phyloP scores from a whole-genome alignment of 768 basidiomycete species.

The Piloderma croceum region DNA sequence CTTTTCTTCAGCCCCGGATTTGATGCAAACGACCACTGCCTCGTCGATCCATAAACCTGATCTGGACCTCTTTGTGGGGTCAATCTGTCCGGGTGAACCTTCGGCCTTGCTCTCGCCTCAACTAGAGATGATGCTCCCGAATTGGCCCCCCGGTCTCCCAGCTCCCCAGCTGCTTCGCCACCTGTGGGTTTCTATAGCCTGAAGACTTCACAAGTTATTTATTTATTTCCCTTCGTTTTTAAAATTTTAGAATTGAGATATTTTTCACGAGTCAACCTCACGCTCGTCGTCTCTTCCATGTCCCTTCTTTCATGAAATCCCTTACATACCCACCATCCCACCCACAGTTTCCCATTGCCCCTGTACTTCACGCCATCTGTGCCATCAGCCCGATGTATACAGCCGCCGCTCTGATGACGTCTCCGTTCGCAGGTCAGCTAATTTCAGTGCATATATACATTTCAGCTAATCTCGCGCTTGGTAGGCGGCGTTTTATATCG shows the following conservation, averaged over 20 bases:
- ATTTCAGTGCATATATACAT: constrained; percentile 1
- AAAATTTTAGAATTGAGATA: constrained; percentile 51
- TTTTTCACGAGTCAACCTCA: constrained; percentile 80
- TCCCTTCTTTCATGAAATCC: constrained; percentile 55
- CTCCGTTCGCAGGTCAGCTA: constrained; percentile 47
- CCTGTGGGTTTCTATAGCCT: constrained; percentile 51
- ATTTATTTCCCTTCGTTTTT: constrained; percentile 2
- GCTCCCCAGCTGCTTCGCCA: constrained; percentile 56
- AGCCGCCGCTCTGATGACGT: constrained; percentile 52
- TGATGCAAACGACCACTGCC: too few relatives aligned
- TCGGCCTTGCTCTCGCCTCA: too few relatives aligned
- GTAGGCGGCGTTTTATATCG: constrained; percentile 47
- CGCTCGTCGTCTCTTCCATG: constrained; percentile 65
- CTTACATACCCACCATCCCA: constrained; percentile 63
- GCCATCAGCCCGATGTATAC: constrained; percentile 75
- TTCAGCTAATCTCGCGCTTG: neutral
- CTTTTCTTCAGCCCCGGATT: too few relatives aligned
- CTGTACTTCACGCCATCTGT: constrained; percentile 80
- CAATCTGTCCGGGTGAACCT: too few relatives aligned
- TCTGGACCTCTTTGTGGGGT: too few relatives aligned
- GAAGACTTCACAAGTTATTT: neutral
- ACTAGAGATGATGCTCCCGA: too few relatives aligned
- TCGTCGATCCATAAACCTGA: too few relatives aligned
- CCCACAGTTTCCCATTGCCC: constrained; percentile 63
- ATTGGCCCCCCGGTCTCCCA: constrained; percentile 62